Percentiles rank a stretch among this genome's conserved stretches.
These are phyloP conservation scores for Suillus subaureus DNA, from an alignment of 768 basidiomycete species.

Conservation along the genomic window DNA sequence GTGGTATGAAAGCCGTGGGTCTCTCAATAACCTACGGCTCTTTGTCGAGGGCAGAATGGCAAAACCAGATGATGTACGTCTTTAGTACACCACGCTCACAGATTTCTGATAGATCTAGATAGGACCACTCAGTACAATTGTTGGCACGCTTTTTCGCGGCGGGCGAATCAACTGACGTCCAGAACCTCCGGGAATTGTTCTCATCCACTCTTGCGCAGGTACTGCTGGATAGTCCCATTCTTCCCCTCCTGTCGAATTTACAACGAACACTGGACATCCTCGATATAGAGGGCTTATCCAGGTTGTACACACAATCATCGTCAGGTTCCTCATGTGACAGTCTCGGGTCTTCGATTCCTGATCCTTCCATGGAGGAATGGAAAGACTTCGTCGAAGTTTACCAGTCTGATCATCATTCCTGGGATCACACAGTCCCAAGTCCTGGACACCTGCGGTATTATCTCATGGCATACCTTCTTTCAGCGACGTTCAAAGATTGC, in stretches of 20 bases:
- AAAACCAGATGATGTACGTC: conserved; percentile 57
- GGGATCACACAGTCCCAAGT: conserved; percentile 41
- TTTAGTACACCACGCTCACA: not conserved
- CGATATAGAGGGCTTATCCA: conserved; percentile 81
- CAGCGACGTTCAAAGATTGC: conserved; percentile 97
- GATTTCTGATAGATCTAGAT: not conserved
- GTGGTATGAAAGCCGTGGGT: conserved; percentile 68
- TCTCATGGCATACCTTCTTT: conserved; percentile 77
- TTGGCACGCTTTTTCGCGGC: conserved; percentile 17
- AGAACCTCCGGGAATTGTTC: conserved; percentile 52
- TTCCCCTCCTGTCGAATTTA: conserved; percentile 55
- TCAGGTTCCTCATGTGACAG: conserved; percentile 6
- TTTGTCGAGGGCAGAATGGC: conserved; percentile 70
- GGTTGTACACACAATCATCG: conserved; percentile 35
- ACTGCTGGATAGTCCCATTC: conserved; percentile 52
- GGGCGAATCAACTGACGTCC: conserved; percentile 11
- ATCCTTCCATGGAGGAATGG: conserved; percentile 71
- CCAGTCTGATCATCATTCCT: conserved; percentile 34
- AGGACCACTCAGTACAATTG: not conserved
- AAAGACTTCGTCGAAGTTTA: conserved; percentile 58
- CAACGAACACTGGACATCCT: conserved; percentile 80
- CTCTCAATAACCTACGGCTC: conserved; percentile 80
- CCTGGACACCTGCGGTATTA: conserved; percentile 59
- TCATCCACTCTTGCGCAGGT: conserved; percentile 48
- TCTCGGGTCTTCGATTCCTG: conserved; percentile 36